These are phyloP conservation scores for Fraxinus albicans DNA, from an alignment of 305 asterid species.

Conservation along the genomic window DNA sequence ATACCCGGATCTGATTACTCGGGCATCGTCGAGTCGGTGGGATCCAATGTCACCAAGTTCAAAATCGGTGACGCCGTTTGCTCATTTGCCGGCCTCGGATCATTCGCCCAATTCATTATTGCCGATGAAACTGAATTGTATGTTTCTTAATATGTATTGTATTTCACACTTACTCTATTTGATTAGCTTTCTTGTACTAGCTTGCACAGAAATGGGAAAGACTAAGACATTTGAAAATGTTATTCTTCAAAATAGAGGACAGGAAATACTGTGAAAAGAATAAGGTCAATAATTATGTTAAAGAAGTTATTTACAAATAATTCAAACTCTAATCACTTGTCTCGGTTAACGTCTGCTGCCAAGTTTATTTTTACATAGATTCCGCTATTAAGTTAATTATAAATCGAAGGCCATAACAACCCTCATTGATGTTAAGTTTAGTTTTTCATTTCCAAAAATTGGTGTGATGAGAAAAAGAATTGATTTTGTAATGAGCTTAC, in stretches of 20 bases:
- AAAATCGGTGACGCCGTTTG: slow-evolving; percentile 76
- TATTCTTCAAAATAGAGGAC: background rate
- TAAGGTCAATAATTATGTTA: background rate
- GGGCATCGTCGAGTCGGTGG: slow-evolving; percentile 75
- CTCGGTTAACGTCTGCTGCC: background rate
- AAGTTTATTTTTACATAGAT: background rate
- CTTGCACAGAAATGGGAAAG: background rate
- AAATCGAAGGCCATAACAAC: background rate
- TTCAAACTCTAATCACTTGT: background rate
- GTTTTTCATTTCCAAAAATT: background rate
- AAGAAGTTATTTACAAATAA: background rate
- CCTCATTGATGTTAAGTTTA: background rate
- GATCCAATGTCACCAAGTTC: slow-evolving; percentile 68
- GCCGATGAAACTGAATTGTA: slow-evolving; percentile 75
- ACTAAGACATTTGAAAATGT: background rate
- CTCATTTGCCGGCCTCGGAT: slow-evolving; percentile 69
- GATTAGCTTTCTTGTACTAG: background rate
- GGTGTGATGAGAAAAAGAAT: background rate
- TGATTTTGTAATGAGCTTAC: background rate
- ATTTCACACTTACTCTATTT: background rate
- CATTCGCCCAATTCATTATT: slow-evolving; percentile 82
- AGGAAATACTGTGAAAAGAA: background rate
- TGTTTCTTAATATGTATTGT: slow-evolving; percentile 15
- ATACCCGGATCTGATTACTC: slow-evolving; percentile 97
- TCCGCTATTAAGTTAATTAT: background rate